Percentiles rank a stretch among this genome's conserved stretches.
phyloP scores from a whole-genome alignment of 2,329 filamentous ascomycete genomes.

The Diaporthe helianthi region DNA sequence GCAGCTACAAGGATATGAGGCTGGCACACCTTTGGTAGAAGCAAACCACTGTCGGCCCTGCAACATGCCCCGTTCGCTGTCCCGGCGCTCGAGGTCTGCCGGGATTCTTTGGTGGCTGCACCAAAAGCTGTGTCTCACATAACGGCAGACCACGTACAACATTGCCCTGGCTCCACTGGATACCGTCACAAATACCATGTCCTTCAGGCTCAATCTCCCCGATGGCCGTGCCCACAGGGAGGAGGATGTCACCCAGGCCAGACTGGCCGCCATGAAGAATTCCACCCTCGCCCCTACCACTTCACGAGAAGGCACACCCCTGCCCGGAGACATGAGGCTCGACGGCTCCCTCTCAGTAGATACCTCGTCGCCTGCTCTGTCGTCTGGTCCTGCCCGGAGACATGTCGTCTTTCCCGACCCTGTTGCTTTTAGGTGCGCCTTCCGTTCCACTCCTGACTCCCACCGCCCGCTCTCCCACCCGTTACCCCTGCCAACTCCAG shows the following conservation, averaged over 20 bases:
- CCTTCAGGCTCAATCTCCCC: constrained; percentile 45
- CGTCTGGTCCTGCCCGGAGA: constrained; percentile 46
- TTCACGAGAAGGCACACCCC: constrained; percentile 32
- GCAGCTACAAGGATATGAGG: not conserved
- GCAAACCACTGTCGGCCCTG: not conserved
- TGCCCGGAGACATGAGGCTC: constrained; percentile 34
- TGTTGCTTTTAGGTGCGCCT: constrained; percentile 59
- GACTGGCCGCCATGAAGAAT: constrained; percentile 42
- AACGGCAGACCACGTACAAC: constrained; percentile 21
- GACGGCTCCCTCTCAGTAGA: constrained; percentile 38
- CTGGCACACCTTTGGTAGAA: constrained; percentile 14
- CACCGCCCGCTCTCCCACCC: not conserved
- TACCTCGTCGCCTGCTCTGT: constrained; percentile 37
- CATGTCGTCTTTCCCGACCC: constrained; percentile 66
- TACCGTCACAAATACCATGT: constrained; percentile 44
- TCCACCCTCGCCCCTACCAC: constrained; percentile 36
- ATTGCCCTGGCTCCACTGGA: not conserved
- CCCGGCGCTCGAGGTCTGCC: constrained; percentile 27
- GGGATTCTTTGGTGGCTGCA: constrained; percentile 28
- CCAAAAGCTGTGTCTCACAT: constrained; percentile 27
- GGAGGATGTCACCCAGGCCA: constrained; percentile 47
- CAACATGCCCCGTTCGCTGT: constrained; percentile 31
- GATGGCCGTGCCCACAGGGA: constrained; percentile 47
- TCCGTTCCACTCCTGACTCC: not conserved
- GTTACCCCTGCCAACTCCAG: not conserved